Evolutionary conservation across 345 rosid species (phyloP).

Genomic region (Corchorus olitorius): DNA sequence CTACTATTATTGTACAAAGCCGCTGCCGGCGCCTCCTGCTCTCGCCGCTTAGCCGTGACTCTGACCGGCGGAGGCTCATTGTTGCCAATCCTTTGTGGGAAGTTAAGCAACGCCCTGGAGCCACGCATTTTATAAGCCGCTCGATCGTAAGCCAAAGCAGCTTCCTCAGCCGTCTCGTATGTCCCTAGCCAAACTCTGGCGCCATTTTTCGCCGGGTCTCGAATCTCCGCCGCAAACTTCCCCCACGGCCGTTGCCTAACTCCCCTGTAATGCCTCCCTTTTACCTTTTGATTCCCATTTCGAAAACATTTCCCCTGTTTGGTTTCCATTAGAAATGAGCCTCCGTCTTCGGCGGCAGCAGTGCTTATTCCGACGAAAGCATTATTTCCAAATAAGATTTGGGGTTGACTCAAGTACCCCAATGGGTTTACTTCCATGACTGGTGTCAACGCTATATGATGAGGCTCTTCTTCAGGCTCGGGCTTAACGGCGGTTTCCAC

Average conservation of each 20-base stretch:
- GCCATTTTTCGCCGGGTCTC: constrained; percentile 70
- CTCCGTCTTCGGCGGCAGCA: neutral
- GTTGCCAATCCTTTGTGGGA: constrained; percentile 58
- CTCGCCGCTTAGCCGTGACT: constrained; percentile 60
- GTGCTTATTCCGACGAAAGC: neutral
- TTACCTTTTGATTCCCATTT: constrained; percentile 1
- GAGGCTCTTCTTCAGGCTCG: constrained; percentile 21
- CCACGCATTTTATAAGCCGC: constrained; percentile 72
- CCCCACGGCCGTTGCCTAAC: constrained; percentile 85
- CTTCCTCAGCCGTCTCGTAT: constrained; percentile 69
- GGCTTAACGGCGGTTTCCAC: constrained; percentile 11
- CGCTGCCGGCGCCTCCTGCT: constrained; percentile 18
- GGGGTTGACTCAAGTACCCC: constrained; percentile 7
- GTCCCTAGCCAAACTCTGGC: constrained; percentile 79
- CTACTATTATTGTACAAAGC: neutral
- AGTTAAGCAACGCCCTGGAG: constrained; percentile 64
- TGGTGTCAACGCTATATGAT: neutral
- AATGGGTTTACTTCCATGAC: neutral
- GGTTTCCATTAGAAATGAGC: neutral
- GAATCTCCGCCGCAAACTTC: constrained; percentile 78
- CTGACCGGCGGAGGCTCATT: constrained; percentile 71
- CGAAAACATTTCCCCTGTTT: constrained; percentile 3
- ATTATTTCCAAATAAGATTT: neutral
- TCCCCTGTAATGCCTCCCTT: constrained; percentile 65
- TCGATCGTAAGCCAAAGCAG: constrained; percentile 74